These are phyloP conservation scores for Leucaena leucocephala DNA, from an alignment of 306 rosid genomes.

Conservation along the genomic window DNA sequence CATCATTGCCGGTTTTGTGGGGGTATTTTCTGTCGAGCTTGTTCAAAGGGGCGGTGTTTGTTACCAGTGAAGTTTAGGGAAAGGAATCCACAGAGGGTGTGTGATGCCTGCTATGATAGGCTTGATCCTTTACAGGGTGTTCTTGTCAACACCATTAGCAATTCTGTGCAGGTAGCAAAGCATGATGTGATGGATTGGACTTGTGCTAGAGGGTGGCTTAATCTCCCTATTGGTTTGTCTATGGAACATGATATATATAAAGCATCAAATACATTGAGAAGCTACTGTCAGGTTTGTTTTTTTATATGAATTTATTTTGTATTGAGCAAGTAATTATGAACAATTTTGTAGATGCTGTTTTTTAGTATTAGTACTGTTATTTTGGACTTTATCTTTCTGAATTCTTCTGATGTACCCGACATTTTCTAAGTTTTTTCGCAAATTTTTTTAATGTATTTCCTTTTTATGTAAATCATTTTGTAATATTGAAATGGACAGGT, in stretches of 20 bases:
- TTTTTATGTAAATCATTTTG: slow-evolving; percentile 11
- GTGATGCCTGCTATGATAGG: slow-evolving; percentile 94
- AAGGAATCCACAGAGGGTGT: slow-evolving; percentile 96
- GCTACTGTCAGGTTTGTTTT: slow-evolving; percentile 77
- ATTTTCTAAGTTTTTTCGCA: background rate
- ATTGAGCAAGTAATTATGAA: slow-evolving; percentile 1
- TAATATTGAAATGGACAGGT: slow-evolving; percentile 55
- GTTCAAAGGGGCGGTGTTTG: slow-evolving; percentile 87
- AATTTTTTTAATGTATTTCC: background rate
- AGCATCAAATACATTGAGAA: slow-evolving; percentile 84
- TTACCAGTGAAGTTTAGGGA: slow-evolving; percentile 88
- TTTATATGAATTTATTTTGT: slow-evolving; percentile 13
- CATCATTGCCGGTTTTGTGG: slow-evolving; percentile 99
- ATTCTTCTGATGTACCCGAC: background rate
- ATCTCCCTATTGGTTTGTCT: slow-evolving; percentile 84
- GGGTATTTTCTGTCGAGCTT: slow-evolving; percentile 80
- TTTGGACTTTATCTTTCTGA: slow-evolving; percentile 29
- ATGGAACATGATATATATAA: slow-evolving; percentile 98
- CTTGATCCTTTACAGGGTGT: slow-evolving; percentile 93
- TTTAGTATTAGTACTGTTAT: background rate
- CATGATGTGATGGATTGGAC: slow-evolving; percentile 99
- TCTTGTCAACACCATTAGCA: slow-evolving; percentile 84
- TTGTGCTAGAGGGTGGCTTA: slow-evolving; percentile 91
- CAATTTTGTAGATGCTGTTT: background rate
- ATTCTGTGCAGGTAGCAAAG: slow-evolving; percentile 84